Conservation (phyloP, 2,329 filamentous ascomycete species). For the Nothophaeocryptopus gaeumannii region DNA sequence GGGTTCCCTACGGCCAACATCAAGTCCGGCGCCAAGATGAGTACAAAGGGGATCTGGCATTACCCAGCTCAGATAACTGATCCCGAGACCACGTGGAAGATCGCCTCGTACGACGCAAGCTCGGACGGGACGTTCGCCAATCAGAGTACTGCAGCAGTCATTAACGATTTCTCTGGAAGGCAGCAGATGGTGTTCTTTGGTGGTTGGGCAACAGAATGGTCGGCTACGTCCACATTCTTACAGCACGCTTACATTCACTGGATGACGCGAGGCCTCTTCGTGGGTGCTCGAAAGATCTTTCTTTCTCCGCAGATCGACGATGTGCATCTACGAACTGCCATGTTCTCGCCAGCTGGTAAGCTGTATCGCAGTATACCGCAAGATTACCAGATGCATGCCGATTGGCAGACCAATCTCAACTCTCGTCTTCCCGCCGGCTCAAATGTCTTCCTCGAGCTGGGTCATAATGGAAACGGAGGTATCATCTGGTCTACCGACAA, state of each 20-base stretch:
- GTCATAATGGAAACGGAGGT: constrained; percentile 12
- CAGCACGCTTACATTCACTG: constrained; percentile 13
- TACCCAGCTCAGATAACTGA: constrained; percentile 8
- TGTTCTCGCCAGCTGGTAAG: constrained; percentile 4
- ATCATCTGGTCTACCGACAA: constrained; percentile 6
- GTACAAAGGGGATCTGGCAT: constrained; percentile 10
- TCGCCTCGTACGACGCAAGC: constrained; percentile 4
- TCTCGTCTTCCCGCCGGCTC: constrained; percentile 5
- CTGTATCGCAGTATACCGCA: constrained; percentile 7
- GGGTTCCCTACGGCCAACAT: constrained; percentile 5
- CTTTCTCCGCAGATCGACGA: constrained; percentile 8
- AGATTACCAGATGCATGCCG: constrained; percentile 9
- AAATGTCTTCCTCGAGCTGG: constrained; percentile 7
- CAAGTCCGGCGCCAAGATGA: constrained; percentile 4
- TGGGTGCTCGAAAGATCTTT: constrained; percentile 8
- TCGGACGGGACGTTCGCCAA: background rate
- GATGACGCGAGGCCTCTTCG: constrained; percentile 12
- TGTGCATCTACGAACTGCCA: constrained; percentile 8
- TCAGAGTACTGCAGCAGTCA: constrained; percentile 5
- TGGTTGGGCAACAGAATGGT: constrained; percentile 12
- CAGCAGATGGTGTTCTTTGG: constrained; percentile 14
- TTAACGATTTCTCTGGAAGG: constrained; percentile 9
- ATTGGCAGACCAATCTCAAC: constrained; percentile 7
- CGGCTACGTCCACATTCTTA: constrained; percentile 5
- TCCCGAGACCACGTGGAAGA: constrained; percentile 6